Percentiles rank a stretch among this genome's conserved stretches.
These are phyloP conservation scores for Ulota crispa DNA, from an alignment of 225 moss, liverwort and hornwort genomes.

Conservation along the genomic window DNA sequence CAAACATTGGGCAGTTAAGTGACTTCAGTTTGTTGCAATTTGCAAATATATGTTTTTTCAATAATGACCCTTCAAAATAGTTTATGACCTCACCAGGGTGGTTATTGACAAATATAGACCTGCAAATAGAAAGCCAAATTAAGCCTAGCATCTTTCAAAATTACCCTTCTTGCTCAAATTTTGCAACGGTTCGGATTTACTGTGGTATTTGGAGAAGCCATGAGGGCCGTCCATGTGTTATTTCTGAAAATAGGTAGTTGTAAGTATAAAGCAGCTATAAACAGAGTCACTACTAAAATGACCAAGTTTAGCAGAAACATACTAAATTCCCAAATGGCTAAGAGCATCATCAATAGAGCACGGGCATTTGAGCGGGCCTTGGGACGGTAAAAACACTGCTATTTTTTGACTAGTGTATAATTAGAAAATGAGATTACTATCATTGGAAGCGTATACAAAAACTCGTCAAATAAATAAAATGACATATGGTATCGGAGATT, in stretches of 20 bases:
- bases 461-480: no score
- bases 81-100: not conserved
- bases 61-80: not conserved
- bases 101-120: not conserved
- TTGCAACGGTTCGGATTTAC: not conserved
- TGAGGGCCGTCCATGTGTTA: not conserved
- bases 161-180: not conserved
- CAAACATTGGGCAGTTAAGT: no score
- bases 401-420: no score
- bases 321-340: no score
- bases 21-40: not conserved
- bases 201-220: not conserved
- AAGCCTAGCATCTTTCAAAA: not conserved
- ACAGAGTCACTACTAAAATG: not conserved
- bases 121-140: not conserved
- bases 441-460: no score
- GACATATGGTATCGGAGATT: no score
- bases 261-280: not conserved
- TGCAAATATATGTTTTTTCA: not conserved
- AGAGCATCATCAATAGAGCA: no score
- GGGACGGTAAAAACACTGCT: no score
- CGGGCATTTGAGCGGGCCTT: no score
- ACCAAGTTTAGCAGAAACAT: no score
- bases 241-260: not conserved
- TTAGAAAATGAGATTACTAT: no score